Evolutionary conservation across 2,329 filamentous ascomycete genomes (phyloP), one percentile per base, ranked within the genome.

Genomic region (Fusarium cyanostomum): DNA sequence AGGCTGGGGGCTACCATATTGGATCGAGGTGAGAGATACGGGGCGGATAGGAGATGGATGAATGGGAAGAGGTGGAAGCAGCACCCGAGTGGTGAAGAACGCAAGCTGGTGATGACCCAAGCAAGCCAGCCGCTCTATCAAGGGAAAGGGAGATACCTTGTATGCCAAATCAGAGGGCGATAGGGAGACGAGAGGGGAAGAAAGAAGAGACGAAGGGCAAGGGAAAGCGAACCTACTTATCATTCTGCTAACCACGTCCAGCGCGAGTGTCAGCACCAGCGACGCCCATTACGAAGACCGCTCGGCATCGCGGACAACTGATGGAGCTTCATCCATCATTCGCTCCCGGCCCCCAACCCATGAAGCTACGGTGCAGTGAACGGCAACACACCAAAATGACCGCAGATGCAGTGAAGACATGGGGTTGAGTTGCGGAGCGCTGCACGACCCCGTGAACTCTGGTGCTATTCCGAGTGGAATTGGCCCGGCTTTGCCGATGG

Each of bases 321-420:
- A 30, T 42, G 30, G 13, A 59, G 31, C 53, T 42, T 59, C 27
- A 44, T 31, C 21, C 49, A 30, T 9, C 7, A 59, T 53, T 59
- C 53, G 48, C 26, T 27, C 30, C 35, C 21, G 27, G 43, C 13
- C 44, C 27, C 35, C 48, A 63, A 63, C 28, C 37, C 48, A 58
- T 16, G 28, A 38, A 49, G n/a, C 11, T 39, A 15, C 34, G 43
- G 31, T 31, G 28, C 24, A 12, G 39, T 62, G 62, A 66, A 64
- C 62, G 57, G 48, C 18, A n/a, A 8, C 44, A 18, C 62, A 54
- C 62, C 37, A 45, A 52, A 66, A 43, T 30, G 18, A 59, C 9
- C n/a, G 35, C 43, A 39, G 52, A 62, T 55, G 62, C 62, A 54
- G 62, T 66, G 62, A 41, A 66, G 34, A 58, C 34, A 41, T 28